Conservation (phyloP, 2,329 filamentous ascomycete genomes). For the Triangularia verruculosa region DNA sequence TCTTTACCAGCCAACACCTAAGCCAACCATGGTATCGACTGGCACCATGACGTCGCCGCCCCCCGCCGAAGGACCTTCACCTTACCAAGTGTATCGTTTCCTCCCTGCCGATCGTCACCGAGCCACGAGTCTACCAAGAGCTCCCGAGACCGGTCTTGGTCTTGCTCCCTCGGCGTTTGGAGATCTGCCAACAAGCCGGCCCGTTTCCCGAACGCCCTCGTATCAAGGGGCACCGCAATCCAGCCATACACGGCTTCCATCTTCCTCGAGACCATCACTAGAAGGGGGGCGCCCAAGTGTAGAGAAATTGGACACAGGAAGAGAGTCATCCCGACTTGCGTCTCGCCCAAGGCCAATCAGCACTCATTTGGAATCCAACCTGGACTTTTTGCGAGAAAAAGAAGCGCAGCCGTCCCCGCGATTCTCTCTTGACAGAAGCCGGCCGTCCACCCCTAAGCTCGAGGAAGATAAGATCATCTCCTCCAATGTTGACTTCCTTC, state of each 20-base stretch:
- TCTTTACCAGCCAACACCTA: constrained; percentile 31
- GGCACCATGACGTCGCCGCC: constrained; percentile 77
- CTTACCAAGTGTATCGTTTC: constrained; percentile 42
- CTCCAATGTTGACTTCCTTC: constrained; percentile 80
- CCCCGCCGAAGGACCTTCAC: constrained; percentile 48
- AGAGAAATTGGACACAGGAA: constrained; percentile 59
- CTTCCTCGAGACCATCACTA: constrained; percentile 63
- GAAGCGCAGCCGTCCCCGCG: constrained; percentile 54
- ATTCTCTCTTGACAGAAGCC: constrained; percentile 34
- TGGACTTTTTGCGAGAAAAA: constrained; percentile 77
- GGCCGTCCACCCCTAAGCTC: constrained; percentile 43
- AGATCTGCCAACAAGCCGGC: constrained; percentile 28
- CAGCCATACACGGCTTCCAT: constrained; percentile 38
- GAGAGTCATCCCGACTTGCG: constrained; percentile 38
- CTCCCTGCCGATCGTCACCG: constrained; percentile 39
- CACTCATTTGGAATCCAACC: constrained; percentile 76
- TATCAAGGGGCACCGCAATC: constrained; percentile 36
- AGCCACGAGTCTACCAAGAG: constrained; percentile 40
- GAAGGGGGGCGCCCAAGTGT: constrained; percentile 65
- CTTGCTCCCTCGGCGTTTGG: constrained; percentile 22
- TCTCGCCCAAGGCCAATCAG: constrained; percentile 70
- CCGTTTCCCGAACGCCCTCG: constrained; percentile 32
- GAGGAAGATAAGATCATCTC: constrained; percentile 64
- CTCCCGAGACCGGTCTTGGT: constrained; percentile 31
- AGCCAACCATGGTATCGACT: constrained; percentile 49